These are phyloP conservation scores for Tetrahymena thermophila DNA, from an alignment of 73 alveolate genomes.

Conservation along the genomic window DNA sequence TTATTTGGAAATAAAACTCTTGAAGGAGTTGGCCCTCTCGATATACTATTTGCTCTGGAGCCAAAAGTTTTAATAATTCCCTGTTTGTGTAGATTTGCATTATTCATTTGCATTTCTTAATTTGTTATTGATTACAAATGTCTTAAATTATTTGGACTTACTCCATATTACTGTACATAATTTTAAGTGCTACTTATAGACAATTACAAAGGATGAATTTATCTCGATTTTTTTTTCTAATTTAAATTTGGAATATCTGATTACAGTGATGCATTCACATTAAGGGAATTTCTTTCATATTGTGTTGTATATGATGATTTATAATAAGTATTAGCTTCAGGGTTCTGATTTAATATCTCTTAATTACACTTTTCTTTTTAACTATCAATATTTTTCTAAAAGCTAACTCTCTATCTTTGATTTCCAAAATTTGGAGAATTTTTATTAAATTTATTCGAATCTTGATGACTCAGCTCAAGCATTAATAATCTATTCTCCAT, in stretches of 20 bases:
- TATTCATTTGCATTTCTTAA: neutral
- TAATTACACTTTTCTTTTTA: neutral
- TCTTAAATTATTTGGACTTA: neutral
- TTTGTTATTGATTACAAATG: neutral
- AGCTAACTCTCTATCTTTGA: neutral
- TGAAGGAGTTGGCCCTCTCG: neutral
- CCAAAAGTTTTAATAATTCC: neutral
- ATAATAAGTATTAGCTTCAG: neutral
- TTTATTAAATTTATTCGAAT: neutral
- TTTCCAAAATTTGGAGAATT: neutral
- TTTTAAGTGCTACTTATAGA: neutral
- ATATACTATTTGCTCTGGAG: neutral
- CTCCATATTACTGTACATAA: neutral
- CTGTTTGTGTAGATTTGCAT: neutral
- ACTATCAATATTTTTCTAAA: neutral
- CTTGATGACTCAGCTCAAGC: neutral
- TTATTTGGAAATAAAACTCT: neutral
- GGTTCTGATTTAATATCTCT: neutral
- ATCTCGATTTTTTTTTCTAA: neutral
- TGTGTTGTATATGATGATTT: neutral
- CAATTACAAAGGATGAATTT: neutral
- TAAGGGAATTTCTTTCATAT: neutral
- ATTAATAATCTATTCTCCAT: neutral
- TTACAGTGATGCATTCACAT: neutral
- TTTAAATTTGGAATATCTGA: neutral